Evolutionary conservation across 2,329 filamentous ascomycete species (phyloP).

Genomic region (Aspergillus luchuensis): DNA sequence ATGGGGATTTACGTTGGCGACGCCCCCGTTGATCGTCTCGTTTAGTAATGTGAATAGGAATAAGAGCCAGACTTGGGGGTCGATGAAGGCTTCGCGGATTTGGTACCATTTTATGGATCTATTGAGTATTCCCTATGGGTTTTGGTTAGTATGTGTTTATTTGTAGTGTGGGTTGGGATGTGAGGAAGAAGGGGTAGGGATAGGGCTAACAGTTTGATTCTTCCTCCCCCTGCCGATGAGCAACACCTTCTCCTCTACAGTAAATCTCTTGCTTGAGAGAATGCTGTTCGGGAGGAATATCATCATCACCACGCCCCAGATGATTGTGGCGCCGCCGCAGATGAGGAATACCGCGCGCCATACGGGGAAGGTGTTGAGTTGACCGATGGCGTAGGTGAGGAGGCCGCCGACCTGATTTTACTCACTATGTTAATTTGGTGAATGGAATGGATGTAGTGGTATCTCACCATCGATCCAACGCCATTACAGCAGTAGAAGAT

Average conservation of each 20-base stretch:
- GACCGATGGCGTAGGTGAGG: constrained; percentile 42
- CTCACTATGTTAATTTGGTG: too few relatives aligned
- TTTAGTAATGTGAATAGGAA: constrained; percentile 54
- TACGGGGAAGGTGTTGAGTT: constrained; percentile 45
- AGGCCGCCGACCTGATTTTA: constrained; percentile 26
- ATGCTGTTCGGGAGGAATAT: constrained; percentile 49
- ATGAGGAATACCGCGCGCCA: constrained; percentile 52
- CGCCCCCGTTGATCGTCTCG: constrained; percentile 55
- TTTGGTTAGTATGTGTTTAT: too few relatives aligned
- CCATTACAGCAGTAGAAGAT: constrained; percentile 48
- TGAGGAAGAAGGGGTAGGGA: too few relatives aligned
- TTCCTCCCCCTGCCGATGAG: constrained; percentile 41
- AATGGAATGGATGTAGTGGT: not conserved
- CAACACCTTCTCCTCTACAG: constrained; percentile 47
- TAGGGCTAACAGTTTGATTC: constrained; percentile 11
- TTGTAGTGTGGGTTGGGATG: too few relatives aligned
- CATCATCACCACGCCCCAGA: constrained; percentile 45
- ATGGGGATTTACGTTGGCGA: constrained; percentile 45
- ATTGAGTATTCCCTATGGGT: constrained; percentile 47
- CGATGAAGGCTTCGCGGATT: constrained; percentile 50
- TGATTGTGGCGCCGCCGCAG: constrained; percentile 47
- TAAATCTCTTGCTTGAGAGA: constrained; percentile 46
- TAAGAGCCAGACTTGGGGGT: constrained; percentile 50
- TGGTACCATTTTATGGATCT: constrained; percentile 52
- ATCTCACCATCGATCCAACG: constrained; percentile 36